Evolutionary conservation across 2,329 filamentous ascomycete genomes (phyloP).

Genomic region (Colletotrichum nymphaeae): DNA sequence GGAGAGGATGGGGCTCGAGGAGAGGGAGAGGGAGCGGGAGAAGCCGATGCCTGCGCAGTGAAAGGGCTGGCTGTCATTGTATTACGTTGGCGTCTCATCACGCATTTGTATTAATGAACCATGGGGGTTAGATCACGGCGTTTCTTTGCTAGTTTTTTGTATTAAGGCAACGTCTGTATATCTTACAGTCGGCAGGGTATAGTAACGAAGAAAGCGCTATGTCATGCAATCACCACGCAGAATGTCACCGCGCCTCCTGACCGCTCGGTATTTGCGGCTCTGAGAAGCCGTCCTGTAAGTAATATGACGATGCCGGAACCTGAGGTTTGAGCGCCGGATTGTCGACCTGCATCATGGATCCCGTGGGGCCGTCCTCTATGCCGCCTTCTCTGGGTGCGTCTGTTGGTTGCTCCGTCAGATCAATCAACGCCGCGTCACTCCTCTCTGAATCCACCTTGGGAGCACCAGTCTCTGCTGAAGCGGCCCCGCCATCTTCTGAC

Average conservation of each 20-base stretch:
- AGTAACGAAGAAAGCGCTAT: conserved; percentile 19
- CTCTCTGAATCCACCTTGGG: background rate
- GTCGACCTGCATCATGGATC: background rate
- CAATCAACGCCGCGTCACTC: conserved; percentile 1
- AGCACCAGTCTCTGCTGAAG: background rate
- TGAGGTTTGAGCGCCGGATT: background rate
- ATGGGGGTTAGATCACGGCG: background rate
- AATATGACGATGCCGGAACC: conserved; percentile 5
- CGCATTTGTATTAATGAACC: background rate
- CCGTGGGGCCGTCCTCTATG: background rate
- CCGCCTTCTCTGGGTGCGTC: background rate
- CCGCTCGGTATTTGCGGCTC: conserved; percentile 26
- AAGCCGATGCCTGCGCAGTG: conserved; percentile 37
- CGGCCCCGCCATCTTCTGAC: background rate
- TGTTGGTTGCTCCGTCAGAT: background rate
- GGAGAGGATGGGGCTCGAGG: conserved; percentile 51
- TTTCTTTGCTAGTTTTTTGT: conserved; percentile 5
- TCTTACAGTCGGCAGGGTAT: conserved; percentile 13
- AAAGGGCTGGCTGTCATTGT: background rate
- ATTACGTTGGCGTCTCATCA: too few species aligned
- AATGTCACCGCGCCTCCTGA: conserved; percentile 20
- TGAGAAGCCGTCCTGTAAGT: conserved; percentile 27
- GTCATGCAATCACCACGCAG: background rate
- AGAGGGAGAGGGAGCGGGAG: conserved; percentile 40
- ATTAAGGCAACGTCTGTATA: background rate